Base-by-base conservation (phyloP, 2,329 filamentous ascomycete genomes). In the Orbilia ellipsospora region DNA sequence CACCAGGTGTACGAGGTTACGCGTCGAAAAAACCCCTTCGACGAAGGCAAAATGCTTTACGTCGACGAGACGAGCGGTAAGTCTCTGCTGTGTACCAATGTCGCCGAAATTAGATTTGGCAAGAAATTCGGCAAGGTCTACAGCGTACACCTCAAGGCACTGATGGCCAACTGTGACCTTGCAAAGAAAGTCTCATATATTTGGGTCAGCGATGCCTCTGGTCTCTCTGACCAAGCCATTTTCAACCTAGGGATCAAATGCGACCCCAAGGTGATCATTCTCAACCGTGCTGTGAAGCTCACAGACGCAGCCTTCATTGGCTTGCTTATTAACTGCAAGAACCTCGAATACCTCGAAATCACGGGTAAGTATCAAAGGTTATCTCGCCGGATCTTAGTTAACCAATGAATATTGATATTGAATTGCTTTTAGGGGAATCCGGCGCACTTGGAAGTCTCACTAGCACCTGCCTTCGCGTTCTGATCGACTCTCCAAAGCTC, bases 261-360 rank as follows among this genome's bases (percentile, higher is more conserved):
- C 36, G 40, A 59, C 20, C 59, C 54, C 1, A 63, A 63, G 18
- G 59, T 72, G 12, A 45, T 72, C 15, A 72, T 72, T 20, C 48
- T 72, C 23, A 64, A 45, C 26, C 42, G 59, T 2, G 67, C 67
- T 2, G 16, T 42, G 13, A 50, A 52, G 2, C 44, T 72, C 28
- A 72, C 67, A 5, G 60, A 72, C 20, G 67, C 67, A 6, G 67
- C 40, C 3, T 42, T 72, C 16, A 16, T 72, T 5, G 51, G 36
- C 8, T 31, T 72, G 18, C 45, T 23, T 18, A n/a, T 64, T 23
- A 72, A 72, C 20, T 64, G 50, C 42, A 59, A 59, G 18, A 15
- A 12, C 12, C 59, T 72, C 1, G 67, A 72, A 23, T 72, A 72
- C 28, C 59, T 72, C 4, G 67, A 72, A 44, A 45, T 72, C 18